Evolutionary conservation across 176 grass and related monocot species (phyloP).

Genomic region (Aegilops tauschii): DNA sequence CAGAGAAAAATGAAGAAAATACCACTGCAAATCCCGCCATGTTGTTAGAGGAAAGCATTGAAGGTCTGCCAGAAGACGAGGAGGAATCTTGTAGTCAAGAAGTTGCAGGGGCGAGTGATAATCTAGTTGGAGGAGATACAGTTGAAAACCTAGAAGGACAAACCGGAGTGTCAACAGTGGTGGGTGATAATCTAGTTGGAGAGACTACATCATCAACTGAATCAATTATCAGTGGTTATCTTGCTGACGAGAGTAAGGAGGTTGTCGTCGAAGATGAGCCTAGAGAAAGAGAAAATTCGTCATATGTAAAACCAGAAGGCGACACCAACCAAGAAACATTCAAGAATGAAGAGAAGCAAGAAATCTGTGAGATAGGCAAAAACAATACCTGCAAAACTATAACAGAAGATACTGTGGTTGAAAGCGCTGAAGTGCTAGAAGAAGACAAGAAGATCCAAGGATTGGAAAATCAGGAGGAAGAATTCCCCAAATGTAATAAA

Average conservation of each 20-base stretch:
- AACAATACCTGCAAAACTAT: neutral
- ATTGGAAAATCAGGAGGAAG: neutral
- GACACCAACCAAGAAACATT: slow-evolving; percentile 14
- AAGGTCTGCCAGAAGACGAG: slow-evolving; percentile 23
- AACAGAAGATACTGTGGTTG: slow-evolving; percentile 4
- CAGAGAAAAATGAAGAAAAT: slow-evolving; percentile 7
- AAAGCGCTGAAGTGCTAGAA: neutral
- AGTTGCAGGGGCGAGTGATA: neutral
- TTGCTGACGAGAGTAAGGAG: slow-evolving; percentile 41
- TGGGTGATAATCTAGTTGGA: neutral
- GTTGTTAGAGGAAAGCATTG: slow-evolving; percentile 12
- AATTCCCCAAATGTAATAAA: neutral
- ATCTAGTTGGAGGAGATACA: slow-evolving; percentile 21
- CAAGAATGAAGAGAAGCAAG: slow-evolving; percentile 22
- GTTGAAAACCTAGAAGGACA: slow-evolving; percentile 24
- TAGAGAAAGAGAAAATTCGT: slow-evolving; percentile 12
- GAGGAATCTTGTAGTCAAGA: slow-evolving; percentile 26
- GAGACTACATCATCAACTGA: slow-evolving; percentile 35
- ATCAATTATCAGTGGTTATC: slow-evolving; percentile 27
- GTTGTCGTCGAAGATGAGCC: slow-evolving; percentile 32
- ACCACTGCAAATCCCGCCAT: neutral
- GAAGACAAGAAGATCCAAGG: slow-evolving; percentile 2
- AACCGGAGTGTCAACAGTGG: neutral
- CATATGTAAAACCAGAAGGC: neutral
- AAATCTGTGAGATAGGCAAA: slow-evolving; percentile 21